Base-by-base conservation (phyloP, 2,329 filamentous ascomycete species). In the Trichoderma cornu-damae region DNA sequence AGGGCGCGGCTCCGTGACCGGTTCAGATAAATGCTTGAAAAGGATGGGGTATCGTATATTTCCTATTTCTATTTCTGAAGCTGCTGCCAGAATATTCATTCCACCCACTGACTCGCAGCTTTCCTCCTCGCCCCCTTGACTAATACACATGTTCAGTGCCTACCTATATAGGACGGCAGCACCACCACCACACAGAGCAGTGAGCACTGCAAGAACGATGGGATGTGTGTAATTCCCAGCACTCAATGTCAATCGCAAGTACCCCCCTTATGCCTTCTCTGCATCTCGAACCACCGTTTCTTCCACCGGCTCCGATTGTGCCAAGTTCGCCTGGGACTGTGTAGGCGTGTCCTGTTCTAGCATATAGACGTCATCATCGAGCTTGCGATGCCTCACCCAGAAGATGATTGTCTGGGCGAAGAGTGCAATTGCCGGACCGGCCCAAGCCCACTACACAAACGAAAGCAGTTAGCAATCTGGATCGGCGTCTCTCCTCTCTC, bases 391-490 rank as follows among this genome's bases (percentile, higher is more conserved):
- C 11, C 65, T 60, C 11, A 61, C 2, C 64, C 63, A 66, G 46
- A 66, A 66, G 16, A 65, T 9, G 11, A 64, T 57, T 0, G 64
- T 66, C 28, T 66, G 64, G 6, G 61, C 58, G 14, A 62, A 61
- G 2, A 66, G 61, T 5, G 61, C 65, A 42, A 66, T 65, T 4
- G 62, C 63, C 2, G 65, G 65, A 11, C 63, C 64, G 7, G 61
- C 64, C 63, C 64, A 66, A n/a, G 62, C 65, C 65, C 65, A 66
- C 62, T 64, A 20, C n/a, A 22, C 9, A 11, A 43, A 35, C 37
- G 1, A 49, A n/a, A 26, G 54, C 26, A 55, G 59, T 53, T 32
- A 46, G 50, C 49, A 44, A 42, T 12, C 16, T n/a, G 16, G n/a
- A n/a, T n/a, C n/a, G n/a, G n/a, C n/a, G n/a, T n/a, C n/a, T 32